Percentiles rank a stretch among this genome's conserved stretches.
phyloP scores from a whole-genome alignment of 1,139 yeast species.

The Saccharomycopsis hybrid region DNA sequence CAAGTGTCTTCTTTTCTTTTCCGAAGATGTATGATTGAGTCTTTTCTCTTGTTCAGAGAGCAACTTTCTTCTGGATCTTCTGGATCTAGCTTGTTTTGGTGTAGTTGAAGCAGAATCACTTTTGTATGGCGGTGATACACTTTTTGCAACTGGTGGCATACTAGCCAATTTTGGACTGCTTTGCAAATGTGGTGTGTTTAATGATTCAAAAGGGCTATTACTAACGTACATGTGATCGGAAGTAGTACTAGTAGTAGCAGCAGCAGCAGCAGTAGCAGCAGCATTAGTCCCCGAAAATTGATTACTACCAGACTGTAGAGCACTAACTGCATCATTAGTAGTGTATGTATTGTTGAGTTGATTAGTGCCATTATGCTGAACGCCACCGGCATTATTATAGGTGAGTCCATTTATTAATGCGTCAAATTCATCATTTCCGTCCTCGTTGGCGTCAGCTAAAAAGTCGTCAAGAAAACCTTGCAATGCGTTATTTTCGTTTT shows the following conservation, averaged over 20 bases:
- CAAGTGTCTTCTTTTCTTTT: constrained; percentile 65
- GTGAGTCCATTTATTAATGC: constrained; percentile 5
- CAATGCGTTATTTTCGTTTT: constrained; percentile 19
- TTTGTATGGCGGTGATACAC: neutral
- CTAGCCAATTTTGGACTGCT: neutral
- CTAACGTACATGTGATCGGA: neutral
- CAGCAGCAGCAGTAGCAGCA: neutral
- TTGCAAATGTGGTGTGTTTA: neutral
- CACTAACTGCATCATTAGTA: neutral
- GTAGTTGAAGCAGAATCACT: neutral
- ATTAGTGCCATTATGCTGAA: too few species aligned
- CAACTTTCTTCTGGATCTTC: constrained; percentile 39
- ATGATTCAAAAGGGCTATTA: neutral
- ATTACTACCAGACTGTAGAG: neutral
- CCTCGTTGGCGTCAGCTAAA: constrained; percentile 13
- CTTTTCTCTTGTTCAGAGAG: constrained; percentile 64
- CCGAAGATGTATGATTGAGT: constrained; percentile 65
- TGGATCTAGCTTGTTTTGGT: constrained; percentile 27
- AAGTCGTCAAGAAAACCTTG: constrained; percentile 20
- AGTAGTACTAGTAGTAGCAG: neutral
- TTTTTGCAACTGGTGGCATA: neutral
- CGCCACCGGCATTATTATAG: neutral
- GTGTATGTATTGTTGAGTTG: neutral
- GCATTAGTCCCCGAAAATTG: neutral
- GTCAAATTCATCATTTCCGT: constrained; percentile 9